A percentile compares a stretch with the other conserved stretches of the same genome.
phyloP scores from a whole-genome alignment of 805 yeast species.

The Candida xyloterini region DNA sequence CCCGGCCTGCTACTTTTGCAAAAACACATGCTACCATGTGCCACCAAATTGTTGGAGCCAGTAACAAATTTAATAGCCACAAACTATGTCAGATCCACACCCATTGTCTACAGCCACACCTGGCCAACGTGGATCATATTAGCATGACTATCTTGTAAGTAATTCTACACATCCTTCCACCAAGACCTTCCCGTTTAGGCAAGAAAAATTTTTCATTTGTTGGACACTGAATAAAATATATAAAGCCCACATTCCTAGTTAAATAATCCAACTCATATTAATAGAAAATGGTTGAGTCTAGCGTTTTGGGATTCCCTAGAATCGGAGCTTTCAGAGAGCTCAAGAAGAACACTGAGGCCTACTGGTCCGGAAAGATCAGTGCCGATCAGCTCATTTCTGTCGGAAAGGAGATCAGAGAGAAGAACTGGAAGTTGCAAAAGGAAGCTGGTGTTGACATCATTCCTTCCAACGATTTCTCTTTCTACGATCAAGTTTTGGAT shows the following conservation, averaged over 20 bases:
- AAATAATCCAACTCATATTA: slow-evolving; percentile 6
- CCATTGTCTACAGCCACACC: background rate
- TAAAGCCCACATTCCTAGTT: slow-evolving; percentile 6
- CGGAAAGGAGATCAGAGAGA: slow-evolving; percentile 93
- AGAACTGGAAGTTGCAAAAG: slow-evolving; percentile 97
- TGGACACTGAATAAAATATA: slow-evolving; percentile 13
- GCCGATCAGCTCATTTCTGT: slow-evolving; percentile 85
- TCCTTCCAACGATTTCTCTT: slow-evolving; percentile 97
- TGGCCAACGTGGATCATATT: background rate
- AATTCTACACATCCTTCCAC: slow-evolving; percentile 6
- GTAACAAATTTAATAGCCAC: background rate
- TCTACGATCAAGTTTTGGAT: slow-evolving; percentile 96
- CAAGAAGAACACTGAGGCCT: slow-evolving; percentile 97
- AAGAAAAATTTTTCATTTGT: slow-evolving; percentile 21
- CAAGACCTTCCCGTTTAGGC: slow-evolving; percentile 9
- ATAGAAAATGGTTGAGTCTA: slow-evolving; percentile 82
- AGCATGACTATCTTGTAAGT: background rate
- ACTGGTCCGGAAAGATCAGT: slow-evolving; percentile 93
- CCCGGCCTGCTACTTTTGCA: slow-evolving; percentile 6
- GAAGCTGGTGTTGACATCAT: slow-evolving; percentile 96
- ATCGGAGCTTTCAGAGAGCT: slow-evolving; percentile 99
- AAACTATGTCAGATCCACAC: background rate
- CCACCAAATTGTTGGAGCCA: slow-evolving; percentile 6
- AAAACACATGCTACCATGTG: slow-evolving; percentile 13
- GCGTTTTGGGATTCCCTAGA: slow-evolving; percentile 99